Evolutionary conservation across 179 eudicot genomes (phyloP).

Genomic region (Corrigiola litoralis): DNA sequence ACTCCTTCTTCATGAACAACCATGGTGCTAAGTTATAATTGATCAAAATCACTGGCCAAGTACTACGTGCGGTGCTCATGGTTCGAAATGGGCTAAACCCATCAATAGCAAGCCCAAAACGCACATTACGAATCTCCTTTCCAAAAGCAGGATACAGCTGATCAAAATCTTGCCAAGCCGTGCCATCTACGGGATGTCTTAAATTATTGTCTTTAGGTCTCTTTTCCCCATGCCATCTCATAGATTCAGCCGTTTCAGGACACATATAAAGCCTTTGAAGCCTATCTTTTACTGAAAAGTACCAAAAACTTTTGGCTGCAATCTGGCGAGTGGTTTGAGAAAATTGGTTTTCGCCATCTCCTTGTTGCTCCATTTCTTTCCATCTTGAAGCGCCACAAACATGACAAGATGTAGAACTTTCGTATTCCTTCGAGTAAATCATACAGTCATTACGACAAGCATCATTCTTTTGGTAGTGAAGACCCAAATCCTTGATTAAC

Average conservation of each 20-base stretch:
- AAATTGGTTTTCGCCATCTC: neutral
- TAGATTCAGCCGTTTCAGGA: neutral
- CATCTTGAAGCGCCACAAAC: neutral
- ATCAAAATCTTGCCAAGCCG: neutral
- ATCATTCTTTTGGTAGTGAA: neutral
- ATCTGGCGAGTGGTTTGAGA: neutral
- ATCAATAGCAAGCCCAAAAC: neutral
- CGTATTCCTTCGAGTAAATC: neutral
- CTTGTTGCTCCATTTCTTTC: neutral
- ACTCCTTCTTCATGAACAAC: neutral
- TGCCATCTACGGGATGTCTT: neutral
- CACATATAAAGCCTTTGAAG: conserved; percentile 1
- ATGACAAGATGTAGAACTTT: neutral
- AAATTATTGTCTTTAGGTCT: neutral
- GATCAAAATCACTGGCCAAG: neutral
- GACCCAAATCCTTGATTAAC: neutral
- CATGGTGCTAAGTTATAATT: neutral
- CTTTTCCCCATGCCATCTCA: neutral
- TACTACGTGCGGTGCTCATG: neutral
- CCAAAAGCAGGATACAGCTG: neutral
- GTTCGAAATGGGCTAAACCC: neutral
- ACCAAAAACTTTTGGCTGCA: neutral
- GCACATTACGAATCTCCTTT: neutral
- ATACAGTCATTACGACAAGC: conserved; percentile 5
- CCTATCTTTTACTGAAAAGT: neutral